A percentile compares a stretch with the other conserved stretches of the same genome.
Evolutionary conservation across 1,284 basidiomycete species (phyloP).

Genomic region (Tilletia walkeri): DNA sequence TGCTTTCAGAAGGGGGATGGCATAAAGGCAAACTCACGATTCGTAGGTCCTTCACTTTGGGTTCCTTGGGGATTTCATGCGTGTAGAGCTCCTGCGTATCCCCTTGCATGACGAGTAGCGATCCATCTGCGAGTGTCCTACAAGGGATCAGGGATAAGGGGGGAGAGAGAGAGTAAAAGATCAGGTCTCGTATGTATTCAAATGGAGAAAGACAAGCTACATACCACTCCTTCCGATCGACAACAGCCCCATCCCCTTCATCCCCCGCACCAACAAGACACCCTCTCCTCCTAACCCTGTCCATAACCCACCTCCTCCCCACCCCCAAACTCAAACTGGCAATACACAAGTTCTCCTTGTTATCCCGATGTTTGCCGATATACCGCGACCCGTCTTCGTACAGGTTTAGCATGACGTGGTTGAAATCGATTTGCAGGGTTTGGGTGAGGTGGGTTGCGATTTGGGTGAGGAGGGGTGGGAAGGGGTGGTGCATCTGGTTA

Average conservation of each 20-base stretch:
- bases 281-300: slow-evolving; percentile 26
- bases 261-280: neutral
- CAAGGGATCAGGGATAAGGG: neutral
- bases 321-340: slow-evolving; percentile 61
- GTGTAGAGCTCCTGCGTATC: slow-evolving; percentile 62
- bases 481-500: slow-evolving; percentile 57
- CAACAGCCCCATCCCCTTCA: slow-evolving; percentile 38
- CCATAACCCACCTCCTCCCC: slow-evolving; percentile 60
- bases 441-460: slow-evolving; percentile 56
- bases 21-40: slow-evolving; percentile 27
- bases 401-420: slow-evolving; percentile 62
- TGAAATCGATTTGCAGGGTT: slow-evolving; percentile 60
- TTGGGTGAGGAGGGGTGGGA: slow-evolving; percentile 56
- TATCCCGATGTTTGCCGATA: slow-evolving; percentile 58
- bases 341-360: slow-evolving; percentile 59
- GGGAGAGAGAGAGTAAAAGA: neutral
- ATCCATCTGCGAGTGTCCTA: slow-evolving; percentile 59
- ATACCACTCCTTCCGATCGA: slow-evolving; percentile 7
- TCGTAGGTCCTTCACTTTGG: slow-evolving; percentile 34
- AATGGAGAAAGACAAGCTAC: neutral
- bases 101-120: slow-evolving; percentile 63
- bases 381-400: slow-evolving; percentile 61
- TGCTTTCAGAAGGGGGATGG: neutral
- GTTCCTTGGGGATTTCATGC: slow-evolving; percentile 49
- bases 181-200: neutral